A percentile compares a stretch with the other conserved stretches of the same genome.
These are phyloP conservation scores for Euphrasia arctica DNA, from an alignment of 305 asterid species.

Conservation along the genomic window DNA sequence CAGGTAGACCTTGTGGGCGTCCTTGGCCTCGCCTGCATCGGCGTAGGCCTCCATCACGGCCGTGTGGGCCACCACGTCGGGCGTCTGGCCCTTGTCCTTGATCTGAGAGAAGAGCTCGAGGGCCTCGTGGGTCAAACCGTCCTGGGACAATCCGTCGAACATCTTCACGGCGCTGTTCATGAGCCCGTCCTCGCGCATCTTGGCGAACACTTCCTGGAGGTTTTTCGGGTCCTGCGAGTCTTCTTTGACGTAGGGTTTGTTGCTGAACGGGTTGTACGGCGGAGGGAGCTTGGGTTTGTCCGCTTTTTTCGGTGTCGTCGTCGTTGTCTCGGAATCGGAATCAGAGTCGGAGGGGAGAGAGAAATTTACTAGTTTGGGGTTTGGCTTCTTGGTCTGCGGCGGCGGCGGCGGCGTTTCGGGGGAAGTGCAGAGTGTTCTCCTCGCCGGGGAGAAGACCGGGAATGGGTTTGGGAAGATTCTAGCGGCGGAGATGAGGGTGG, in stretches of 20 bases:
- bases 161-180: conserved; percentile 76
- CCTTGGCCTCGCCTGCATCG: conserved; percentile 61
- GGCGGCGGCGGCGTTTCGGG: conserved; percentile 17
- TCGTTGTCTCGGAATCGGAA: conserved; percentile 37
- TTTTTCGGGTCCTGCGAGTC: conserved; percentile 76
- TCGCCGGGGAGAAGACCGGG: conserved; percentile 12
- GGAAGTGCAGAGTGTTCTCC: conserved; percentile 32
- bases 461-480: background rate
- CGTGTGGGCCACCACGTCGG: conserved; percentile 86
- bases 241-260: conserved; percentile 42
- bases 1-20: conserved; percentile 58
- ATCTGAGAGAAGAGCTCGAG: conserved; percentile 64
- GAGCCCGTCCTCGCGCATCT: conserved; percentile 58
- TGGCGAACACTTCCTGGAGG: conserved; percentile 72
- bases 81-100: conserved; percentile 70
- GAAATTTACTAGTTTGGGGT: conserved; percentile 67
- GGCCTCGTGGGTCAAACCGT: conserved; percentile 86
- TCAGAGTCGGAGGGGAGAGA: conserved; percentile 79
- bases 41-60: conserved; percentile 85
- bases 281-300: conserved; percentile 62
- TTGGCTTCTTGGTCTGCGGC: conserved; percentile 43
- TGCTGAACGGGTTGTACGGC: conserved; percentile 79
- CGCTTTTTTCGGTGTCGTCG: conserved; percentile 9
- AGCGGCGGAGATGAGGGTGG: conserved; percentile 16
- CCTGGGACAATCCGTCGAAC: conserved; percentile 97